Base-by-base conservation (phyloP, 2,329 filamentous ascomycete species). In the Xylaria sp. region DNA sequence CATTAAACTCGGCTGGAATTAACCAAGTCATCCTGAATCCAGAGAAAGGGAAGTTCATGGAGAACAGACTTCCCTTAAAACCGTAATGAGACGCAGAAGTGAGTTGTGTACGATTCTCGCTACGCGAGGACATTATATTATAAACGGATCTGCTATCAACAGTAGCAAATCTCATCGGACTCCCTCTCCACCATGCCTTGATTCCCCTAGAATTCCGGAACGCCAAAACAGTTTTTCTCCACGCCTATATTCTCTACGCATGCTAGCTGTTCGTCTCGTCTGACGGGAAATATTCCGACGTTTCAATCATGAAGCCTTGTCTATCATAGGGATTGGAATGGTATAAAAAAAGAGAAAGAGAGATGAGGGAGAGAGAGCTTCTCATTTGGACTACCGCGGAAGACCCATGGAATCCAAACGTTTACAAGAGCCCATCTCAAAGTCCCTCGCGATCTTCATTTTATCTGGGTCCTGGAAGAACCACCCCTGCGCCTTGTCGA, bases 401-500 rank as follows among this genome's bases (percentile, higher is more conserved):
- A 81, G 63, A n/a, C 79, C 79, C 66, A 88, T 75, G 37, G 77
- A 79, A 53, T 83, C 79, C 69, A 90, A 78, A 70, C 86, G 81
- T 69, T 84, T 79, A 76, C 88, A 91, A 63, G 83, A 83, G 18
- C 82, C 82, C 83, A 84, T 85, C 69, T 83, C 81, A 69, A 82
- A 86, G 21, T 80, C 79, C 40, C 85, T 81, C 35, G 94, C 94
- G 67, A 88, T 81, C 69, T 90, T 87, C 88, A 97, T 88, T 84
- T 93, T 94, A 70, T 91, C 90, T 61, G 89, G 85, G 76, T 98
- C 93, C 64, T 90, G 88, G 79, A 89, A 94, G 77, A 97, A 93
- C 92, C 94, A 97, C 3, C 94, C 94, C 74, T 92, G 89, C 0
- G 94, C 94, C 57, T 93, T 91, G 71, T 97, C 90, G 70, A 90